Base-by-base conservation (phyloP, 2,329 filamentous ascomycete genomes). In the Fusarium brachygibbosum region DNA sequence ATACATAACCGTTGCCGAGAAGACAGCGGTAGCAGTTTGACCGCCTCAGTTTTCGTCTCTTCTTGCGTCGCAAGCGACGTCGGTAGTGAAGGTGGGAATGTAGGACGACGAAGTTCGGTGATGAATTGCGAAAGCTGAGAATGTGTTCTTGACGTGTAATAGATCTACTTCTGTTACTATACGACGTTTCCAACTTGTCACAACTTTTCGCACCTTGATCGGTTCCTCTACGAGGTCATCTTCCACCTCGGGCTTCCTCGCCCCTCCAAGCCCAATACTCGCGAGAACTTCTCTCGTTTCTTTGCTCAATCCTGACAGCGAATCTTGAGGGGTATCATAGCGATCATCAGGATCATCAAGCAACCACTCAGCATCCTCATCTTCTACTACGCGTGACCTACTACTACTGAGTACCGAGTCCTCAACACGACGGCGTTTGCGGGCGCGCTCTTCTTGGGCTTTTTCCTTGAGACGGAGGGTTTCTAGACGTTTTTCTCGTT, bases 51-150 rank as follows among this genome's bases (percentile, higher is more conserved):
- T 38, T 74, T 70, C 7, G 69, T 29, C 10, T 75, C 63, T 21
- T 73, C 64, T 2, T 72, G 71, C 21, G 77, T 74, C 21, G 72
- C 64, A 25, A 84, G 52, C 0, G 80, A 80, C 3, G 74, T 68
- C 1, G 88, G 87, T 4, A 96, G 79, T 4, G 91, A 93, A 0
- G 93, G 85, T 6, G 94, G 93, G 63, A 97, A 89, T 1, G 82
- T 81, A n/a, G 97, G 92, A 29, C 93, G 89, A 3, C 90, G 88
- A 50, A 98, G 81, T 78, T 98, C 94, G 41, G 89, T 87, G 19
- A 95, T 90, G 78, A 98, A 97, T 76, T 98, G 94, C 1, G 91
- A 91, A 16, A 98, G 81, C 75, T 98, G 94, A 4, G 94, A 98
- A 78, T 98, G 94, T 2, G 94, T 98, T 76, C 94, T 88, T 10